Evolutionary conservation across 345 rosid genomes (phyloP).

Genomic region (Acer campestre): DNA sequence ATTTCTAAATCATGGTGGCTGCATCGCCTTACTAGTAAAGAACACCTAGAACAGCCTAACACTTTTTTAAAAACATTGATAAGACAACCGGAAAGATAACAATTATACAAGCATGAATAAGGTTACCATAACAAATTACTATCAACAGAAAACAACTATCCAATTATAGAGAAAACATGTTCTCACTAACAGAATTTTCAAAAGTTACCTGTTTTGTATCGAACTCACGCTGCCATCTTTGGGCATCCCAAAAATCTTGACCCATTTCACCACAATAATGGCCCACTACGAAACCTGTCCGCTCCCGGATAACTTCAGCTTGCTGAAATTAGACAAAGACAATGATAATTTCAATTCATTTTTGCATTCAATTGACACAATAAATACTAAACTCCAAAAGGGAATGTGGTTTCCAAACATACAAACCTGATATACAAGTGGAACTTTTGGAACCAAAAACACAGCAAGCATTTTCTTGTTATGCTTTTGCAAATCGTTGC

Average conservation of each 20-base stretch:
- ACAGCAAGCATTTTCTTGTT: constrained; percentile 87
- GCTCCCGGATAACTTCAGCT: constrained; percentile 91
- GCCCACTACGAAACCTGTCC: constrained; percentile 76
- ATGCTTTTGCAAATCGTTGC: constrained; percentile 53
- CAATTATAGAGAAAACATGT: background rate
- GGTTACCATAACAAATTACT: background rate
- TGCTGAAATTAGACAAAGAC: constrained; percentile 55
- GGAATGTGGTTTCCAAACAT: background rate
- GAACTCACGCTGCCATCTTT: constrained; percentile 95
- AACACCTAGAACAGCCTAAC: too few species aligned
- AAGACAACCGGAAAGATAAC: background rate
- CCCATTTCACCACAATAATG: constrained; percentile 99
- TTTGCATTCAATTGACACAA: constrained; percentile 9
- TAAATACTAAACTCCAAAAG: constrained; percentile 7
- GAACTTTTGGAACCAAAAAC: constrained; percentile 97
- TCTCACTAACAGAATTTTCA: background rate
- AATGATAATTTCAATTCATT: constrained; percentile 17
- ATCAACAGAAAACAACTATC: background rate
- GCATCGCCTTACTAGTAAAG: too few species aligned
- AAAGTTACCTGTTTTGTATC: constrained; percentile 82
- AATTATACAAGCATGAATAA: constrained; percentile 1
- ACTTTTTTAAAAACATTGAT: background rate
- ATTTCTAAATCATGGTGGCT: too few species aligned
- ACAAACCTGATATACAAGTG: constrained; percentile 92
- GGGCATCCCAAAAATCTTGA: constrained; percentile 87